phyloP scores from a whole-genome alignment of 345 rosid species.

The Gynandropsis gynandra region DNA sequence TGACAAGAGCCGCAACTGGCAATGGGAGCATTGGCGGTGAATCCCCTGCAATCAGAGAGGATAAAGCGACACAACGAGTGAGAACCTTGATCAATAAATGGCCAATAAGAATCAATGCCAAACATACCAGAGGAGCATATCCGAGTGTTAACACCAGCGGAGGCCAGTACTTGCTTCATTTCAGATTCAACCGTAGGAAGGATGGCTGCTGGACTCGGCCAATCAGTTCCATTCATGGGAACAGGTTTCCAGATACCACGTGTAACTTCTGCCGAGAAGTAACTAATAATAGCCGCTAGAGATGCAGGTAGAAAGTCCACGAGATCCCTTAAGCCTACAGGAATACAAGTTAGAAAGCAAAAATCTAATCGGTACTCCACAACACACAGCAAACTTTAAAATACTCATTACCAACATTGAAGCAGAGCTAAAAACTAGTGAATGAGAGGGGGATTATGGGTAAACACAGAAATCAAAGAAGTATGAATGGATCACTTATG shows the following conservation, averaged over 20 bases:
- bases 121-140: slow-evolving; percentile 28
- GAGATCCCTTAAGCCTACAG: slow-evolving; percentile 60
- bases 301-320: slow-evolving; percentile 63
- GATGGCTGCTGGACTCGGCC: slow-evolving; percentile 59
- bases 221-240: slow-evolving; percentile 64
- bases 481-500: neutral
- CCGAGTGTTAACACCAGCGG: slow-evolving; percentile 46
- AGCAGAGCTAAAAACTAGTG: too few species aligned
- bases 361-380: too few species aligned
- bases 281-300: slow-evolving; percentile 44
- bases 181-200: slow-evolving; percentile 44
- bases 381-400: too few species aligned
- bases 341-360: neutral
- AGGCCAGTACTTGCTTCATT: slow-evolving; percentile 45
- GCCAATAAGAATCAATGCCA: neutral
- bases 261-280: slow-evolving; percentile 54
- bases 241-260: slow-evolving; percentile 65
- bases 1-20: slow-evolving; percentile 64
- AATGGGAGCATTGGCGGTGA: slow-evolving; percentile 43
- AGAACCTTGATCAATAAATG: neutral
- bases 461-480: too few species aligned
- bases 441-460: too few species aligned
- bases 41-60: slow-evolving; percentile 25
- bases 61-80: neutral
- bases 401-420: too few species aligned